These are phyloP conservation scores for Thermothielavioides terrestris DNA, from an alignment of 495 filamentous ascomycete genomes.

Conservation along the genomic window DNA sequence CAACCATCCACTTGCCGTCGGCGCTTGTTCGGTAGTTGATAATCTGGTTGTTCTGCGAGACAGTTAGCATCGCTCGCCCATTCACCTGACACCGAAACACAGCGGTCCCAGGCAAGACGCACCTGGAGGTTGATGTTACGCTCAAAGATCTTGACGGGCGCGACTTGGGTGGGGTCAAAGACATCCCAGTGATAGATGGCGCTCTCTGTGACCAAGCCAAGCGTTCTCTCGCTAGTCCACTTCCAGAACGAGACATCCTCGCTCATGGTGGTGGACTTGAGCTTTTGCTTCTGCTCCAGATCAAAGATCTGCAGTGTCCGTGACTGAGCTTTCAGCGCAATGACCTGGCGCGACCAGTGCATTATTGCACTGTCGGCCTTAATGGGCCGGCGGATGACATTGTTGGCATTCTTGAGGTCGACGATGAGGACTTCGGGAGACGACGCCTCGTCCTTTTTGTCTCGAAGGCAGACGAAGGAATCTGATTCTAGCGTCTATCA, in stretches of 20 bases:
- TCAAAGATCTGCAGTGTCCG: slow-evolving; percentile 98
- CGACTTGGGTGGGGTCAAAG: slow-evolving; percentile 64
- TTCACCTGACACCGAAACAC: neutral
- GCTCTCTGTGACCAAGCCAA: slow-evolving; percentile 84
- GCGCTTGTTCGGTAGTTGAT: slow-evolving; percentile 98
- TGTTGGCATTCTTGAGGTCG: slow-evolving; percentile 90
- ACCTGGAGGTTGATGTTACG: slow-evolving; percentile 81
- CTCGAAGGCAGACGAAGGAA: slow-evolving; percentile 87
- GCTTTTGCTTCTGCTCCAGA: slow-evolving; percentile 76
- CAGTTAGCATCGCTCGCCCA: neutral
- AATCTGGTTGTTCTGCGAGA: slow-evolving; percentile 83
- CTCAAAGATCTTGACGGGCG: slow-evolving; percentile 86
- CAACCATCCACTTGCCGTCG: slow-evolving; percentile 96
- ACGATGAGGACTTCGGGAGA: slow-evolving; percentile 93
- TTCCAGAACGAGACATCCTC: slow-evolving; percentile 99
- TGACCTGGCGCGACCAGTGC: slow-evolving; percentile 95
- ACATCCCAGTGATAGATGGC: slow-evolving; percentile 97
- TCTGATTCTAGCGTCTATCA: slow-evolving; percentile 93
- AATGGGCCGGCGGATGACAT: slow-evolving; percentile 86
- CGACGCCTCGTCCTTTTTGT: slow-evolving; percentile 71
- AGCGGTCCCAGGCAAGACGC: too few species aligned
- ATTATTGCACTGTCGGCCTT: slow-evolving; percentile 99
- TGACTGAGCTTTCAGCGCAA: slow-evolving; percentile 85
- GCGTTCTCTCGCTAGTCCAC: slow-evolving; percentile 81
- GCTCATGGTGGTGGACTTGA: slow-evolving; percentile 89